These are phyloP conservation scores for Torrubiellomyces zombiae DNA, from an alignment of 2,329 filamentous ascomycete genomes.

Conservation along the genomic window DNA sequence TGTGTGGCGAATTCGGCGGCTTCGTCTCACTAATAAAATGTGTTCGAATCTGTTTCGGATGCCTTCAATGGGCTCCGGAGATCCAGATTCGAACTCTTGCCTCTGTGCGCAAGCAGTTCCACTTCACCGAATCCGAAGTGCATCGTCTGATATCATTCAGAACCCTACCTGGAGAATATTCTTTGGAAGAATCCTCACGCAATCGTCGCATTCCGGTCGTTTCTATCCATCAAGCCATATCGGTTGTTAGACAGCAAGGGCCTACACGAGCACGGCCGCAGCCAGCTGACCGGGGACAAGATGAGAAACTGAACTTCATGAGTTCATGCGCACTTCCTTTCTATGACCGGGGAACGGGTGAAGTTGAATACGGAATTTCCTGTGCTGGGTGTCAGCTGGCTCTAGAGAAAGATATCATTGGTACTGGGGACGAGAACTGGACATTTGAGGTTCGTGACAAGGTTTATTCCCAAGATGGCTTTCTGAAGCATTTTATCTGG, in stretches of 20 bases:
- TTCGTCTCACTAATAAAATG: constrained; percentile 12
- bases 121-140: constrained; percentile 7
- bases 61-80: constrained; percentile 9
- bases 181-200: constrained; percentile 7
- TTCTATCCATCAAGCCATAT: constrained; percentile 7
- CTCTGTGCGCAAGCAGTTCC: constrained; percentile 6
- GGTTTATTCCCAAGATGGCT: constrained; percentile 13
- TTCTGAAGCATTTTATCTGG: constrained; percentile 17
- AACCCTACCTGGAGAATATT: constrained; percentile 6
- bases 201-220: constrained; percentile 8
- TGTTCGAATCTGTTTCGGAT: constrained; percentile 13
- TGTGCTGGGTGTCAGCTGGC: constrained; percentile 16
- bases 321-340: constrained; percentile 8
- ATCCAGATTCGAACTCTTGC: constrained; percentile 8
- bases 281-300: constrained; percentile 5
- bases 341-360: constrained; percentile 10
- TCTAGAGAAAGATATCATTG: constrained; percentile 3
- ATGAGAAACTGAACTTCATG: constrained; percentile 10
- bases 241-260: constrained; percentile 5
- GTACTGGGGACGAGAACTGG: constrained; percentile 3
- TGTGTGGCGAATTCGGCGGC: constrained; percentile 10
- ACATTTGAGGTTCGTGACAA: constrained; percentile 9
- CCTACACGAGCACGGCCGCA: constrained; percentile 4
- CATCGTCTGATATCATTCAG: constrained; percentile 10
- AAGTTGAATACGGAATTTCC: constrained; percentile 13